Evolutionary conservation across 441 rosid species (phyloP).

Genomic region (Breynia disticha): DNA sequence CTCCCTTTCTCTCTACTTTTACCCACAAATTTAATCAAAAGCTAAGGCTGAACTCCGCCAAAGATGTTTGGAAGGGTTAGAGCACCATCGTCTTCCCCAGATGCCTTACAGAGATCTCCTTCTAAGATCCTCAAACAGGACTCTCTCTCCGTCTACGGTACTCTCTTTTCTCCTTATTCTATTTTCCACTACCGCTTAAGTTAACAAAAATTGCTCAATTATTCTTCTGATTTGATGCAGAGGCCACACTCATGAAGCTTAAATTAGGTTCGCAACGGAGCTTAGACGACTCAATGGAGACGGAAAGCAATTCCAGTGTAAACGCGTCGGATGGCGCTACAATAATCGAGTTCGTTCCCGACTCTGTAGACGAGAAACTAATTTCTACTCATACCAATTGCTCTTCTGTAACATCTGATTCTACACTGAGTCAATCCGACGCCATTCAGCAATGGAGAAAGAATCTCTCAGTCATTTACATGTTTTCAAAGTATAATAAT

Average conservation of each 20-base stretch:
- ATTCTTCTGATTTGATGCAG: slow-evolving; percentile 25
- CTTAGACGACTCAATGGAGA: slow-evolving; percentile 12
- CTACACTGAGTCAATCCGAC: slow-evolving; percentile 14
- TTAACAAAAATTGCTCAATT: not conserved
- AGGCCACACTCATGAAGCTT: slow-evolving; percentile 68
- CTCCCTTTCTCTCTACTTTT: too few relatives aligned
- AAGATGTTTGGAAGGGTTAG: slow-evolving; percentile 71
- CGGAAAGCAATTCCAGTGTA: slow-evolving; percentile 16
- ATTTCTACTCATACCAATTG: slow-evolving; percentile 23
- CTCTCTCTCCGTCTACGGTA: slow-evolving; percentile 78
- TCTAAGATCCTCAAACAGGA: slow-evolving; percentile 73
- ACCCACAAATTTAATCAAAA: too few relatives aligned
- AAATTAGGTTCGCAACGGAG: slow-evolving; percentile 48
- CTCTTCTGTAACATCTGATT: slow-evolving; percentile 9
- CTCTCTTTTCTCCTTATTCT: not conserved
- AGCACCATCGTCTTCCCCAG: slow-evolving; percentile 50
- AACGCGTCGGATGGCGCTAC: slow-evolving; percentile 3
- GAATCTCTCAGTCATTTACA: slow-evolving; percentile 28
- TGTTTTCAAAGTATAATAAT: slow-evolving; percentile 49
- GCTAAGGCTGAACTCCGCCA: not conserved
- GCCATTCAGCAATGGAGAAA: slow-evolving; percentile 8
- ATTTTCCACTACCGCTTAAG: not conserved
- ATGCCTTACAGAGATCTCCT: slow-evolving; percentile 42
- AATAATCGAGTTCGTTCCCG: slow-evolving; percentile 5
- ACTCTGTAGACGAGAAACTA: slow-evolving; percentile 11